These are phyloP conservation scores for Spathaspora arborariae DNA, from an alignment of 805 yeast genomes.

Conservation along the genomic window DNA sequence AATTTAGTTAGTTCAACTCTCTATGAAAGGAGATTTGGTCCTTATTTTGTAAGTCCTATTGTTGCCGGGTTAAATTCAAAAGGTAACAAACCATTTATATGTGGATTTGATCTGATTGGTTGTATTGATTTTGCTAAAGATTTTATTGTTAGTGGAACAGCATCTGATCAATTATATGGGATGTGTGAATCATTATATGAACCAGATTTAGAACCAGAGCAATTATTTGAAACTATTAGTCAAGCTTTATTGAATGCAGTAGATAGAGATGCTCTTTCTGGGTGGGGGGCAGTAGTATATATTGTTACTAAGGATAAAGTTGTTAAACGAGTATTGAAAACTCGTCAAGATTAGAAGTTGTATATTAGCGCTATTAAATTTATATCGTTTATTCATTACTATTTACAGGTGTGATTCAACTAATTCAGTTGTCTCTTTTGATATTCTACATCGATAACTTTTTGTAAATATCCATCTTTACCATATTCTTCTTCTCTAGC, in stretches of 20 bases:
- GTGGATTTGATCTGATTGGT: slow-evolving; percentile 95
- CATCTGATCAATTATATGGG: slow-evolving; percentile 94
- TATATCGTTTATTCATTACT: not conserved
- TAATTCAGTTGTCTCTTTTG: slow-evolving; percentile 5
- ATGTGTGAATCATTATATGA: slow-evolving; percentile 98
- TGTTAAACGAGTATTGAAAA: slow-evolving; percentile 78
- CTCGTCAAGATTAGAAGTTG: slow-evolving; percentile 81
- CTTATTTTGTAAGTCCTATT: slow-evolving; percentile 93
- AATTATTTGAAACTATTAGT: slow-evolving; percentile 89
- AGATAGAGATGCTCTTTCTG: slow-evolving; percentile 95
- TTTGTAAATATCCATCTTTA: slow-evolving; percentile 64
- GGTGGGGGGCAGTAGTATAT: slow-evolving; percentile 98
- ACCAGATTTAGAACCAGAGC: slow-evolving; percentile 91
- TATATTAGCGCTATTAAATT: not conserved
- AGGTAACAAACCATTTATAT: slow-evolving; percentile 80
- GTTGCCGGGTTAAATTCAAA: slow-evolving; percentile 92
- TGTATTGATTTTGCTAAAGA: slow-evolving; percentile 94
- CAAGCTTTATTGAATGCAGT: slow-evolving; percentile 93
- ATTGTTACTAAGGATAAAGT: slow-evolving; percentile 90
- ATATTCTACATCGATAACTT: slow-evolving; percentile 47
- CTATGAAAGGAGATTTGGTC: slow-evolving; percentile 91
- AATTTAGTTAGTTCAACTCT: slow-evolving; percentile 86
- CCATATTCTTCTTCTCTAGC: slow-evolving; percentile 79
- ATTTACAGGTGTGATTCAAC: not conserved
- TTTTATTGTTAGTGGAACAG: slow-evolving; percentile 94